phyloP scores from a whole-genome alignment of 2,329 filamentous ascomycete genomes.

The Apiospora rasikravindrae region DNA sequence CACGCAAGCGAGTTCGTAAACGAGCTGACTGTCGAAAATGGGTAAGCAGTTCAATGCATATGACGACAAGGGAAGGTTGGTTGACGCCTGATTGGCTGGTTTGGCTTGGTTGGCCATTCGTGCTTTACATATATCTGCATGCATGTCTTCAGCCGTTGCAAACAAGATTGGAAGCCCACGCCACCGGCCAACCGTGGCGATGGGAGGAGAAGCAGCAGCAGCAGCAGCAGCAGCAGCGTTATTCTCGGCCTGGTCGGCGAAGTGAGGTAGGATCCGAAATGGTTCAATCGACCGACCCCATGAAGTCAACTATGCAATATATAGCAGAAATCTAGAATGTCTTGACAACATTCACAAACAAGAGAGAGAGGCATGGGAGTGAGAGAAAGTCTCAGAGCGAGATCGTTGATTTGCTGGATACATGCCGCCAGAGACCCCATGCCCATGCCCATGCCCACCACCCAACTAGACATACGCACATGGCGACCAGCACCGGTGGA shows the following conservation, averaged over 20 bases:
- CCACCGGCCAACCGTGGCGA: background rate
- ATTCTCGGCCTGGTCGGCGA: background rate
- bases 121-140: background rate
- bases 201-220: background rate
- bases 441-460: too few relatives aligned
- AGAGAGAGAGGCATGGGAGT: background rate
- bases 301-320: background rate
- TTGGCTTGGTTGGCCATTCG: background rate
- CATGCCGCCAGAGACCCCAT: too few relatives aligned
- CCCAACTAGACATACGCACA: background rate
- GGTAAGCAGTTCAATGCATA: background rate
- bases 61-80: background rate
- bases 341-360: background rate
- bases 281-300: background rate
- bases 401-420: too few relatives aligned
- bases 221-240: too few relatives aligned
- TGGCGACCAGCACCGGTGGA: background rate
- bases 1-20: background rate
- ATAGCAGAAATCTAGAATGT: background rate
- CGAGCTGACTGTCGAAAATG: background rate
- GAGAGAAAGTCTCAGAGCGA: too few relatives aligned
- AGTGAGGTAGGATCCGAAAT: background rate
- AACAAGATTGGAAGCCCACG: background rate
- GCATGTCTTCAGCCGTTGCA: constrained; percentile 10
- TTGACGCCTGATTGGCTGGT: background rate